Evolutionary conservation across 805 yeast genomes (phyloP).

Genomic region (Scheffersomyces coipomensis): DNA sequence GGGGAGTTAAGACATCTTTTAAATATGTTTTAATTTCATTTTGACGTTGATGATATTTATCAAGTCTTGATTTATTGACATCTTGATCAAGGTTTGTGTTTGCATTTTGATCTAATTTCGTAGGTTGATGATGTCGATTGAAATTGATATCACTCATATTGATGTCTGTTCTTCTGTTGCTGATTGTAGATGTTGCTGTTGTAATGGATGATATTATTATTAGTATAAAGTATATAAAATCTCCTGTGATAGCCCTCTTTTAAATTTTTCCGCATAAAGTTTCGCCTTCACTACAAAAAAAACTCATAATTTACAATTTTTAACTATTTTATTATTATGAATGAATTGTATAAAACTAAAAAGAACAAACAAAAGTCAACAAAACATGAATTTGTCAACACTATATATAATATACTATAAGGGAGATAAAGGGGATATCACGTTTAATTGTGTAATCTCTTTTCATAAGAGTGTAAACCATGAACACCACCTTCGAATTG

Average conservation of each 20-base stretch:
- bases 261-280: too few relatives aligned
- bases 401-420: too few relatives aligned
- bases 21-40: slow-evolving; percentile 57
- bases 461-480: slow-evolving; percentile 94
- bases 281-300: too few relatives aligned
- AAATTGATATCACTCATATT: slow-evolving; percentile 5
- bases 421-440: too few relatives aligned
- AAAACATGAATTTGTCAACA: too few relatives aligned
- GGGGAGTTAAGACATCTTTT: slow-evolving; percentile 24
- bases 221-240: too few relatives aligned
- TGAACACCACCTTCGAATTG: slow-evolving; percentile 99
- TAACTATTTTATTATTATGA: too few relatives aligned
- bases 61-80: slow-evolving; percentile 45
- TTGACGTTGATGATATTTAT: slow-evolving; percentile 47
- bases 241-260: too few relatives aligned
- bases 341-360: too few relatives aligned
- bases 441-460: slow-evolving; percentile 83
- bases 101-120: slow-evolving; percentile 17
- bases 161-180: not conserved
- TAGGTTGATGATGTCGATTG: slow-evolving; percentile 6
- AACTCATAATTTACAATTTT: too few relatives aligned
- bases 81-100: slow-evolving; percentile 64
- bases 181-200: not conserved
- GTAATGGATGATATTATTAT: too few relatives aligned
- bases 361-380: too few relatives aligned